Conservation (phyloP, 2,329 filamentous ascomycete genomes). For the Alternaria conjuncta region DNA sequence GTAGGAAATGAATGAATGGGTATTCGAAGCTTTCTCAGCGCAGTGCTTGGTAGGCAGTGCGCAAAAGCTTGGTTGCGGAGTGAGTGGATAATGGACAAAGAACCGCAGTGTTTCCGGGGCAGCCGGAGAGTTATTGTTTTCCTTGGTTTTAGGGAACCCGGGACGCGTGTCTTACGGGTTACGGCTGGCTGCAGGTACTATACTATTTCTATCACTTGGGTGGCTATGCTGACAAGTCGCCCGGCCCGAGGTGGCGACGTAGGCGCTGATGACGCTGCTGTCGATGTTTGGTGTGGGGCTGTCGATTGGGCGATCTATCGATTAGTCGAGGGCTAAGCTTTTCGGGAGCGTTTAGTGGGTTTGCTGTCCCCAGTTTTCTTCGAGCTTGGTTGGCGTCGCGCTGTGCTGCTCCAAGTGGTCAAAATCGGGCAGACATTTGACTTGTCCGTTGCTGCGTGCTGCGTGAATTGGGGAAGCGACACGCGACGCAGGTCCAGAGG, state of each 20-base stretch:
- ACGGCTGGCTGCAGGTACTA: background rate
- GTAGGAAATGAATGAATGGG: slow-evolving; percentile 5
- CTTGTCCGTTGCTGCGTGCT: background rate
- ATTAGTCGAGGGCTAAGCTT: background rate
- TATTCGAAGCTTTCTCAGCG: slow-evolving; percentile 14
- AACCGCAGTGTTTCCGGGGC: slow-evolving; percentile 1
- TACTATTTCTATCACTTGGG: background rate
- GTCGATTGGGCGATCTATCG: slow-evolving; percentile 1
- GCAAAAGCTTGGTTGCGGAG: slow-evolving; percentile 14
- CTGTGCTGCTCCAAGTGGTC: background rate
- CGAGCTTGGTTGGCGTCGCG: background rate
- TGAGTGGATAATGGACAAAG: background rate
- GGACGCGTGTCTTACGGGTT: background rate
- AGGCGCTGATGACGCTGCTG: slow-evolving; percentile 3
- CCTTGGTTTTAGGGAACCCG: background rate
- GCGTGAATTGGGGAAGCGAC: background rate
- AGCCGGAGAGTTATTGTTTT: slow-evolving; percentile 2
- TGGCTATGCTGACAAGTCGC: slow-evolving; percentile 2
- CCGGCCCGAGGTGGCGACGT: slow-evolving; percentile 2
- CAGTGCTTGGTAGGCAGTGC: slow-evolving; percentile 17
- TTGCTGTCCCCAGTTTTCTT: background rate
- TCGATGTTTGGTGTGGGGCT: slow-evolving; percentile 2
- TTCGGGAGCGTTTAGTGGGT: background rate
- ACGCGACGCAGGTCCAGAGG: background rate
- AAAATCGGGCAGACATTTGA: background rate